phyloP scores from a whole-genome alignment of 352 stramenopile genomes.

The Phytopythium ostracodes region DNA sequence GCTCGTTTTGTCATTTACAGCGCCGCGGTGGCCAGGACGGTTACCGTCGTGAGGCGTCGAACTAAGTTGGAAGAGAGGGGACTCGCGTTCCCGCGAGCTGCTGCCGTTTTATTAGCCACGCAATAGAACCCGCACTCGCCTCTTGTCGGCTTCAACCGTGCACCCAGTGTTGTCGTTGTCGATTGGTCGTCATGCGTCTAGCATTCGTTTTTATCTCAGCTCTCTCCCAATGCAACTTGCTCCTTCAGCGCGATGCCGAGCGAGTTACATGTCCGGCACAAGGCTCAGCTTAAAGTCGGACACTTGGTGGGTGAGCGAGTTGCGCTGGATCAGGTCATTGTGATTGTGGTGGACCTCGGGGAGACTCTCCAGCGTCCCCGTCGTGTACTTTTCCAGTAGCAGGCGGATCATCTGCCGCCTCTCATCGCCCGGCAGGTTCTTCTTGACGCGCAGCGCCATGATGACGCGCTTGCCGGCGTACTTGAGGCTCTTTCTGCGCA shows the following conservation, averaged over 20 bases:
- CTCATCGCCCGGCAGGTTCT: conserved; percentile 31
- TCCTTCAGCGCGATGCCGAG: too few species aligned
- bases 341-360: not conserved
- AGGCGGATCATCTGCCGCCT: conserved; percentile 60
- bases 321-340: not conserved
- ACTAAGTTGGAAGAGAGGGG: conserved; percentile 67
- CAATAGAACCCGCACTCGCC: conserved; percentile 56
- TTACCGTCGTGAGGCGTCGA: conserved; percentile 84
- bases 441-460: conserved; percentile 60
- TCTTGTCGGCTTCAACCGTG: conserved; percentile 53
- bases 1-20: conserved; percentile 18
- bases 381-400: conserved; percentile 31
- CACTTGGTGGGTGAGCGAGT: conserved; percentile 10
- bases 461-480: conserved; percentile 67
- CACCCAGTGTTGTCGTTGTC: not conserved
- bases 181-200: not conserved
- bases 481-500: conserved; percentile 30
- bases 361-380: not conserved
- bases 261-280: conserved; percentile 2
- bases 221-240: too few species aligned
- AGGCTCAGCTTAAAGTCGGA: conserved; percentile 17
- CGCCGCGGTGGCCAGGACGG: conserved; percentile 77
- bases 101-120: conserved; percentile 29
- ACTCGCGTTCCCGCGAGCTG: conserved; percentile 15
- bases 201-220: not conserved